Evolutionary conservation across 2,329 filamentous ascomycete species (phyloP).

Genomic region (Verticillium tricorpus): DNA sequence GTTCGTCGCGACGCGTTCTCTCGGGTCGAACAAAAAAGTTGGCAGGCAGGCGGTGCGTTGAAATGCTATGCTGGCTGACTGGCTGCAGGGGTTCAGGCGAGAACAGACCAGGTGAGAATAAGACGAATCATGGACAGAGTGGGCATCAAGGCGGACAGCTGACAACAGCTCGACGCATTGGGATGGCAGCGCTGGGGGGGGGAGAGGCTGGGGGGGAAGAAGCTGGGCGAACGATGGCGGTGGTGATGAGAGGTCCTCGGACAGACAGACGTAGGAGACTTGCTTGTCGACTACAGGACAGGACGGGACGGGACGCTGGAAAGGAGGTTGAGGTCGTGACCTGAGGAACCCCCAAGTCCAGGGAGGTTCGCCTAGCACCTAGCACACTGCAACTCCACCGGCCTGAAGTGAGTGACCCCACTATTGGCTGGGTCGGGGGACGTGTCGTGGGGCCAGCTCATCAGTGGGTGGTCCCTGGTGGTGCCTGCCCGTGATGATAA

Average conservation of each 20-base stretch:
- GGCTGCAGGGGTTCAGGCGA: neutral
- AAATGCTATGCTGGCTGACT: neutral
- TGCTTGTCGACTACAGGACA: slow-evolving; percentile 1
- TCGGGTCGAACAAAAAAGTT: neutral
- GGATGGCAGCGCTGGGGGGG: neutral
- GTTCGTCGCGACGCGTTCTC: slow-evolving; percentile 8
- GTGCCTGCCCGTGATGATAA: neutral
- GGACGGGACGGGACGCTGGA: slow-evolving; percentile 1
- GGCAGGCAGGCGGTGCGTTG: neutral
- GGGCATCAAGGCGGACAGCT: slow-evolving; percentile 12
- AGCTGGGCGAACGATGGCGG: slow-evolving; percentile 1
- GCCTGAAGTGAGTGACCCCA: neutral
- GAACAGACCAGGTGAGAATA: neutral
- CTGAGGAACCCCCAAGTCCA: neutral
- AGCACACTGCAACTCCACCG: neutral
- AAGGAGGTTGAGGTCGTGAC: slow-evolving; percentile 1
- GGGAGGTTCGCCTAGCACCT: neutral
- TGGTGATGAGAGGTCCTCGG: neutral
- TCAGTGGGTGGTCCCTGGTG: neutral
- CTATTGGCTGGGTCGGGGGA: neutral
- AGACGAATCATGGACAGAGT: slow-evolving; percentile 12
- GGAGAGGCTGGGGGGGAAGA: no score
- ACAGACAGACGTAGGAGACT: neutral
- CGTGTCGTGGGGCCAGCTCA: neutral
- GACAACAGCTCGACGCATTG: slow-evolving; percentile 13